A percentile compares a stretch with the other conserved stretches of the same genome.
Conservation (phyloP, 768 basidiomycete genomes). For the Phanerochaete sordida region DNA sequence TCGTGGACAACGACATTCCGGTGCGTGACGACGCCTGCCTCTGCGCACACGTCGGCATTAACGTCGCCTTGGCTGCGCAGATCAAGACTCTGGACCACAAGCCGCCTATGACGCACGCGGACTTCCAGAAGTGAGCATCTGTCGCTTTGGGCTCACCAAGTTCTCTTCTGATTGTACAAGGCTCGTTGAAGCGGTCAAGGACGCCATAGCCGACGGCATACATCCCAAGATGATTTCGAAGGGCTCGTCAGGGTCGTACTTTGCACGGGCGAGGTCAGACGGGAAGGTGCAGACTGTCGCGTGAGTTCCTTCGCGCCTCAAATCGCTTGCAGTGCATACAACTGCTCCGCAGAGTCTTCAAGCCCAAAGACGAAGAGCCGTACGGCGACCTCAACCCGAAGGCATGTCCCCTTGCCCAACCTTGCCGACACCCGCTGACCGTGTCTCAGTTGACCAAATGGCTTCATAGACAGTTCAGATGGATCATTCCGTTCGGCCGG, state of each 20-base stretch:
- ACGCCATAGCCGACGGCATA: slow-evolving; percentile 70
- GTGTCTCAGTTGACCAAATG: slow-evolving; percentile 74
- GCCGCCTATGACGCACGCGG: slow-evolving; percentile 67
- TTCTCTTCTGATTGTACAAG: slow-evolving; percentile 32
- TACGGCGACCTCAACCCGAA: slow-evolving; percentile 89
- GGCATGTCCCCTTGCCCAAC: slow-evolving; percentile 32
- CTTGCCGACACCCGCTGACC: neutral
- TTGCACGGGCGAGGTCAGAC: slow-evolving; percentile 80
- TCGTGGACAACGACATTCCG: slow-evolving; percentile 28
- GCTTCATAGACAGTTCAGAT: slow-evolving; percentile 84
- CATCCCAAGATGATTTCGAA: slow-evolving; percentile 91
- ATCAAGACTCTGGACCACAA: slow-evolving; percentile 81
- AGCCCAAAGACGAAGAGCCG: slow-evolving; percentile 89
- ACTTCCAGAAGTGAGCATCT: slow-evolving; percentile 64
- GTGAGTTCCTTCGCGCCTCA: slow-evolving; percentile 38
- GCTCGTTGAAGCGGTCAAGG: slow-evolving; percentile 59
- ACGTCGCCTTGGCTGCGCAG: slow-evolving; percentile 29
- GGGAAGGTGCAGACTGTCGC: slow-evolving; percentile 76
- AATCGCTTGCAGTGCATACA: neutral
- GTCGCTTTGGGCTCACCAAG: neutral
- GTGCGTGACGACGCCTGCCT: slow-evolving; percentile 28
- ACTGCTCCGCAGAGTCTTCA: slow-evolving; percentile 63
- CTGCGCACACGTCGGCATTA: slow-evolving; percentile 2
- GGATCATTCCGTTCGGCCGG: slow-evolving; percentile 88
- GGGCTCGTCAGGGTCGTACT: slow-evolving; percentile 89